phyloP scores from a whole-genome alignment of 2,329 filamentous ascomycete genomes.

The Penicillium sclerotigenum region DNA sequence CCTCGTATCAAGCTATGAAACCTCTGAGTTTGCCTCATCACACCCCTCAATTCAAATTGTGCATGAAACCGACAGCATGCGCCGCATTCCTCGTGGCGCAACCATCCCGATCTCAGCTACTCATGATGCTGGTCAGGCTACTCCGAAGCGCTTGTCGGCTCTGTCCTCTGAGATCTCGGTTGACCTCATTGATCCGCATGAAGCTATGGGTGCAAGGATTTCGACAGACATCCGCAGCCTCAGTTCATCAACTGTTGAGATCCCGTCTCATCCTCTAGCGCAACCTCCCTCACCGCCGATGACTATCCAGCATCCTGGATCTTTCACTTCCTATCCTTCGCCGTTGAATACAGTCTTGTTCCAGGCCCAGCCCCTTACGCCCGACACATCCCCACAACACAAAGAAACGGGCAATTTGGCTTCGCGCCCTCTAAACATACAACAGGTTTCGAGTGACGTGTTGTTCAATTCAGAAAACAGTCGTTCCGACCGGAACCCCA shows the following conservation, averaged over 20 bases:
- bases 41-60: slow-evolving; percentile 52
- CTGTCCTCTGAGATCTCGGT: slow-evolving; percentile 51
- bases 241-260: slow-evolving; percentile 38
- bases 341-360: slow-evolving; percentile 33
- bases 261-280: slow-evolving; percentile 45
- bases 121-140: slow-evolving; percentile 37
- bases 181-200: slow-evolving; percentile 46
- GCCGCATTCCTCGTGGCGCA: slow-evolving; percentile 45
- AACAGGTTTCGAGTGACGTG: slow-evolving; percentile 34
- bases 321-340: slow-evolving; percentile 32
- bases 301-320: slow-evolving; percentile 40
- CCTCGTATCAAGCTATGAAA: slow-evolving; percentile 26
- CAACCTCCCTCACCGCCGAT: slow-evolving; percentile 48
- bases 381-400: slow-evolving; percentile 42
- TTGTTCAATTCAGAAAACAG: slow-evolving; percentile 33
- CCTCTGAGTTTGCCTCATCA: slow-evolving; percentile 38
- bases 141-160: slow-evolving; percentile 54
- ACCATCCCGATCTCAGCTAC: slow-evolving; percentile 37
- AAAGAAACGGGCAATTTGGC: slow-evolving; percentile 16
- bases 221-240: slow-evolving; percentile 36
- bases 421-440: slow-evolving; percentile 23
- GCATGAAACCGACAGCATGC: slow-evolving; percentile 52
- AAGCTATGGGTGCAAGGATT: slow-evolving; percentile 33
- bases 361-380: slow-evolving; percentile 40
- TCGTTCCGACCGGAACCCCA: slow-evolving; percentile 12